Evolutionary conservation across 306 rosid species (phyloP), one percentile per base, ranked within the genome.

Genomic region (Senna tora): DNA sequence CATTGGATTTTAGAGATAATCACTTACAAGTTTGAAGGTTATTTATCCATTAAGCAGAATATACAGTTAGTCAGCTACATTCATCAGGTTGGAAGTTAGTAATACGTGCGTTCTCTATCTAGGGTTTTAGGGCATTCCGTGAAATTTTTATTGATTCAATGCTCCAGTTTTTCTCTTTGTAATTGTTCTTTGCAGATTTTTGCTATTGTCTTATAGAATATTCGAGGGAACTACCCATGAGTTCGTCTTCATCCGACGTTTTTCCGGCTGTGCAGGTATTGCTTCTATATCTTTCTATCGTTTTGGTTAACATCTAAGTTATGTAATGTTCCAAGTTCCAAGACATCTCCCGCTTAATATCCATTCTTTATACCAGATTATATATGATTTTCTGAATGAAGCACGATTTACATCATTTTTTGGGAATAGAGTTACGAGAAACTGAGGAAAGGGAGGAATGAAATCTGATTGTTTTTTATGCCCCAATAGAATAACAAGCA

Each of bases 241-340:
- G 81, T 80, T 88, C 88, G 32, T 76, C 89, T 82, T 84, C 90
- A 13, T 56, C 75, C 38, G 83, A 83, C 4, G 70, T 68, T 65
- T 54, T 76, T 41, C 81, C 88, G 28, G 81, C 77, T 28, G 53
- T 78, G 72, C 92, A 79, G 92, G 96, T 88, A 69, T 32, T 16
- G 54, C 65, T 20, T 69, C 16, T 71, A 9, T 33, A 16, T 69
- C 66, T 60, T 55, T 47, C 64, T 5, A 39, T 36, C 21, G 1
- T 25, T 65, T 22, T 64, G 0, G 17, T 6, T 22, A 14, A 61
- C 22, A 19, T 61, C 49, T 9, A 16, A 61, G 16, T 61, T 4
- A 19, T 17, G 3, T 14, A 19, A 61, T 61, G n/a, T 21, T 61
- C 3, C 28, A 11, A 42, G 41, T 12, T 34, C 36, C 13, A 41